Evolutionary conservation across 805 yeast species (phyloP).

Genomic region (Alloascoidea hylecoeti): DNA sequence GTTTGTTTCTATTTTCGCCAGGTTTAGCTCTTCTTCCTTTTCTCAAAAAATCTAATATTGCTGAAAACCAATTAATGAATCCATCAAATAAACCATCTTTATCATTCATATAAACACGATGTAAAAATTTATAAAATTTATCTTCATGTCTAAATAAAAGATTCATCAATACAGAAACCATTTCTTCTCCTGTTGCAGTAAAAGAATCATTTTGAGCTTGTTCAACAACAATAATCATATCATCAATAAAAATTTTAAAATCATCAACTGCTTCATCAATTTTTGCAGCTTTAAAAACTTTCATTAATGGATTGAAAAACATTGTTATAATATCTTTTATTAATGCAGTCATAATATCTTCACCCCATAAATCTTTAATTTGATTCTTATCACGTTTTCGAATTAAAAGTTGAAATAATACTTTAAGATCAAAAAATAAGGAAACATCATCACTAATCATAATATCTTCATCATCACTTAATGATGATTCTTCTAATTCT

Average conservation of each 20-base stretch:
- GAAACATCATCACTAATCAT: slow-evolving; percentile 20
- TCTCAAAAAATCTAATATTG: slow-evolving; percentile 47
- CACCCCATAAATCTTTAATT: slow-evolving; percentile 70
- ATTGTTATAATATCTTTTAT: slow-evolving; percentile 60
- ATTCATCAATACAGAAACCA: slow-evolving; percentile 51
- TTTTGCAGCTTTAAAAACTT: slow-evolving; percentile 50
- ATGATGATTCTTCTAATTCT: slow-evolving; percentile 8
- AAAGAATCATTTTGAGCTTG: slow-evolving; percentile 31
- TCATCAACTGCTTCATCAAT: slow-evolving; percentile 52
- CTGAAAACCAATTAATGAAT: slow-evolving; percentile 61
- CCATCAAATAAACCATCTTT: slow-evolving; percentile 55
- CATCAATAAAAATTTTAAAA: slow-evolving; percentile 51
- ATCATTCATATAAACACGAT: slow-evolving; percentile 73
- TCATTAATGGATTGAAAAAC: slow-evolving; percentile 63
- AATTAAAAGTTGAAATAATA: slow-evolving; percentile 46
- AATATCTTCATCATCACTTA: slow-evolving; percentile 9
- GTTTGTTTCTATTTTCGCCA: too few relatives aligned
- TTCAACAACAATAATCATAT: slow-evolving; percentile 45
- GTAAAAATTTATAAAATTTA: slow-evolving; percentile 60
- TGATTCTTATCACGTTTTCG: slow-evolving; percentile 66
- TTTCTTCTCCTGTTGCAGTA: slow-evolving; percentile 35
- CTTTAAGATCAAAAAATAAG: slow-evolving; percentile 38
- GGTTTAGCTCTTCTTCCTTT: too few relatives aligned
- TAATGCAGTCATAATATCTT: slow-evolving; percentile 65
- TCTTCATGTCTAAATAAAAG: slow-evolving; percentile 63